Conservation (phyloP, 2,329 filamentous ascomycete species). For the Dactylellina parvicollis region DNA sequence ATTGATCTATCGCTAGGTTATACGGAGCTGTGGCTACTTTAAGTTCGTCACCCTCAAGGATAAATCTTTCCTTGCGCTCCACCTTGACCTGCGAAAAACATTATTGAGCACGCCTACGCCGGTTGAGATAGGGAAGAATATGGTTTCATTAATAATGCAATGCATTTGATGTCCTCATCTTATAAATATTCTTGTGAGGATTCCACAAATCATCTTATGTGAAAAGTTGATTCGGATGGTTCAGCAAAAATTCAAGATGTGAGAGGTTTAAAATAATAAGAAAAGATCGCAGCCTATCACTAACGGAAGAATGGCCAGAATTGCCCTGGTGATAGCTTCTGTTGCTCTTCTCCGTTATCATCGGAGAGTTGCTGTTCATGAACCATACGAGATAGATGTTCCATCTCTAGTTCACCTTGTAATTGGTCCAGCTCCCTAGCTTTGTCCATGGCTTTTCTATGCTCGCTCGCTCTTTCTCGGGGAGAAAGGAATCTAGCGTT, state of each 20-base stretch:
- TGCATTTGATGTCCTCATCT: not conserved
- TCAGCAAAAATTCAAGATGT: not conserved
- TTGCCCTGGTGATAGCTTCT: not conserved
- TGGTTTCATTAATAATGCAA: not conserved
- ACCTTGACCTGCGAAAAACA: constrained; percentile 52
- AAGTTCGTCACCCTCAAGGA: constrained; percentile 45
- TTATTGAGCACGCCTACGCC: constrained; percentile 15
- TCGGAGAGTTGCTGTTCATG: not conserved
- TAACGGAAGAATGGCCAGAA: not conserved
- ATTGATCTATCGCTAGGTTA: constrained; percentile 53
- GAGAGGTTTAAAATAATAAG: not conserved
- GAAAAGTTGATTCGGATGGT: no score
- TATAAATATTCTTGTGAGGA: no score
- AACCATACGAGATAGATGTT: constrained; percentile 5
- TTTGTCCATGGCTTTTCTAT: not conserved
- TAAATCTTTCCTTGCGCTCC: constrained; percentile 52
- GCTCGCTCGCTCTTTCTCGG: constrained; percentile 1
- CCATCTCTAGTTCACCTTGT: constrained; percentile 5
- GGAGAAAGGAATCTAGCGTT: not conserved
- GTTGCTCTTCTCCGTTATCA: not conserved
- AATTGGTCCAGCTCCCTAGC: no score
- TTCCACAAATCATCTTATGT: no score
- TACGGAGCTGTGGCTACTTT: constrained; percentile 49
- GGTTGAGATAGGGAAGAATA: not conserved
- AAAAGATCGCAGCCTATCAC: not conserved